These are phyloP conservation scores for Xylariaceae sp. DNA, from an alignment of 2,329 filamentous ascomycete species.

Conservation along the genomic window DNA sequence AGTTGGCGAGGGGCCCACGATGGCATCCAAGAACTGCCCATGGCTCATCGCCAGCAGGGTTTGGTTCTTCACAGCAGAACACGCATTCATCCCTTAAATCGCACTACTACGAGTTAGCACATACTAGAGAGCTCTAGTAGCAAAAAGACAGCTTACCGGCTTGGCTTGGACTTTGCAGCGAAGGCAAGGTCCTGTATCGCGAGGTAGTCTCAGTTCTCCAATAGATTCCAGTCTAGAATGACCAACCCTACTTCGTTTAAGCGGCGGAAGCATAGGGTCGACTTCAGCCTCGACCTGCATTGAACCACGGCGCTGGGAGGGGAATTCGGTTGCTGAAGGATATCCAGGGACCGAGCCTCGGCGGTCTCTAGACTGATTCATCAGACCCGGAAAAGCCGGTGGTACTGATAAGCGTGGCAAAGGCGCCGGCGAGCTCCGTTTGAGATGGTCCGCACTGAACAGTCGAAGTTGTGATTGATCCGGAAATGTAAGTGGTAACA, in stretches of 20 bases:
- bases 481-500: conserved; percentile 36
- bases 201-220: conserved; percentile 50
- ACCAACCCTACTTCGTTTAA: conserved; percentile 51
- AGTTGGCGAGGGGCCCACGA: conserved; percentile 43
- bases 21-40: conserved; percentile 51
- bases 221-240: conserved; percentile 55
- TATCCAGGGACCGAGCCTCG: conserved; percentile 39
- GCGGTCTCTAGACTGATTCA: conserved; percentile 37
- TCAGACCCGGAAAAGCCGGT: conserved; percentile 37
- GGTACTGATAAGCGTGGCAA: conserved; percentile 38
- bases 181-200: conserved; percentile 47
- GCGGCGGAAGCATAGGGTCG: conserved; percentile 51
- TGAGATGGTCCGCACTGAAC: conserved; percentile 34
- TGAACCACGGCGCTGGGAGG: conserved; percentile 37
- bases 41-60: conserved; percentile 39
- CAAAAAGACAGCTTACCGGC: conserved; percentile 38
- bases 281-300: conserved; percentile 45
- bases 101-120: conserved; percentile 40
- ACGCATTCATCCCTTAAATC: conserved; percentile 48
- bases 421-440: conserved; percentile 39
- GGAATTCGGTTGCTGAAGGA: conserved; percentile 40
- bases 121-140: neutral
- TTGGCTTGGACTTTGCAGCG: conserved; percentile 47
- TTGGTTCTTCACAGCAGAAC: conserved; percentile 41
- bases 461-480: conserved; percentile 33